Evolutionary conservation across 139 green algal genomes (phyloP), one percentile per base, ranked within the genome.

Genomic region (Tetradesmus obliquus): DNA sequence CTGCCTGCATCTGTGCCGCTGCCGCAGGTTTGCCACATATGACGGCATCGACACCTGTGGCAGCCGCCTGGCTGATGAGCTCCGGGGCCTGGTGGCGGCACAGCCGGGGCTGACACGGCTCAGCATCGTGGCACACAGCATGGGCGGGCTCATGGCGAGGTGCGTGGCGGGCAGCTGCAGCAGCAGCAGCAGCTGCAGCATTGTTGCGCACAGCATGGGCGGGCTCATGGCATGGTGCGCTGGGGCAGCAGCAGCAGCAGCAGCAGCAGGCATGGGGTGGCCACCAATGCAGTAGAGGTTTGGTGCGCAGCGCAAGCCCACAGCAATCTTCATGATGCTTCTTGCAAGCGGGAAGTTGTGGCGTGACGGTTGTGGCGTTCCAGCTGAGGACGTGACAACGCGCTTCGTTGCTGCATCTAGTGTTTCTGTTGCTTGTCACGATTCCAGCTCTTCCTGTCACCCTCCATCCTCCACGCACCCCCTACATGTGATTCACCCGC

Each of bases 1-100:
- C n/a, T n/a, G n/a, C n/a, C n/a, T n/a, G n/a, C n/a, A n/a, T n/a
- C n/a, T n/a, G n/a, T 90, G 22, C 19, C 60, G 72, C 71, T 55
- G 32, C 55, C n/a, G 9, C 87, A 91, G 90, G 69, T 85, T 85
- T 53, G 69, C 55, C 66, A 92, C 90, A 9, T 90, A 89, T 32
- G 93, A 98, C 6, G 97, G 97, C 53, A 97, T 99, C 54, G 97
- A 99, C 88, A 90, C 87, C 10, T 99, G 97, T 91, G 97, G 97
- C 0, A 53, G 93, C 69, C 92, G 96, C 17, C 94, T 99, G 79
- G 96, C 94, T 10, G 92, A 95, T 2, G 97, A 99, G 89, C 94
- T 99, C 1, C 83, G 88, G 0, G n/a, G 17, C 0, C 82, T 97
- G 74, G 93, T 94, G 7, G 58, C 88, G 7, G 32, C 32, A 55